These are phyloP conservation scores for Albugo laibachii DNA, from an alignment of 352 stramenopile species.

Conservation along the genomic window DNA sequence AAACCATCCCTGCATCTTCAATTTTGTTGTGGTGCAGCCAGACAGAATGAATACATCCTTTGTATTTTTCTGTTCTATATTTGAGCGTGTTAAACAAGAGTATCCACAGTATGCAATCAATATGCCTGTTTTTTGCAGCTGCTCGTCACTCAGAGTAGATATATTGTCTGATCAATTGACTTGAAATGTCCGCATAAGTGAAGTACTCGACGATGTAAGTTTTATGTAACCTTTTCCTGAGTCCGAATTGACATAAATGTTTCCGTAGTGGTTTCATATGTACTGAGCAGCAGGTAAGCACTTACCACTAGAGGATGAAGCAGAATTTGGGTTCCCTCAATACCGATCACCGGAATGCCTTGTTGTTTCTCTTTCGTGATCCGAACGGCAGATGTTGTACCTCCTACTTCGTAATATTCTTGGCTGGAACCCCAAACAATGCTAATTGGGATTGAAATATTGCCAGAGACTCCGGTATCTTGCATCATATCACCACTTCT, in stretches of 20 bases:
- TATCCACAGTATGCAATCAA: conserved; percentile 25
- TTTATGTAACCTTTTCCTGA: conserved; percentile 8
- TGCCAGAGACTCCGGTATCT: conserved; percentile 23
- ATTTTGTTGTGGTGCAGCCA: conserved; percentile 10
- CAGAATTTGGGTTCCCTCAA: not conserved
- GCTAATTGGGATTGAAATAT: conserved; percentile 7
- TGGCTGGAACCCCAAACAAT: conserved; percentile 18
- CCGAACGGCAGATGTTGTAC: conserved; percentile 10
- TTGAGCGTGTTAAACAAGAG: conserved; percentile 37
- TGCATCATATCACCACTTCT: conserved; percentile 30
- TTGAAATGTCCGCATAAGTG: conserved; percentile 34
- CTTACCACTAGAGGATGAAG: not conserved
- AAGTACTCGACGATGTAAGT: conserved; percentile 13
- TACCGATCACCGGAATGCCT: not conserved
- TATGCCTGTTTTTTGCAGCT: too few species aligned
- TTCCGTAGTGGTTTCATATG: not conserved
- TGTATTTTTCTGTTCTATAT: conserved; percentile 27
- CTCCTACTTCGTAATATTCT: not conserved
- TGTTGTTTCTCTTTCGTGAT: conserved; percentile 7
- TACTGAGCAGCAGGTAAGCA: not conserved
- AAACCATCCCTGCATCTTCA: conserved; percentile 12
- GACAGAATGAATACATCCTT: conserved; percentile 17
- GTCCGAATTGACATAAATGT: not conserved
- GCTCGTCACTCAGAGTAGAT: conserved; percentile 17
- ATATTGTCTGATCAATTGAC: conserved; percentile 38